Percentiles rank a stretch among this genome's conserved stretches.
These are phyloP conservation scores for Eucalyptus sideroxylon DNA, from an alignment of 345 rosid genomes.

Conservation along the genomic window DNA sequence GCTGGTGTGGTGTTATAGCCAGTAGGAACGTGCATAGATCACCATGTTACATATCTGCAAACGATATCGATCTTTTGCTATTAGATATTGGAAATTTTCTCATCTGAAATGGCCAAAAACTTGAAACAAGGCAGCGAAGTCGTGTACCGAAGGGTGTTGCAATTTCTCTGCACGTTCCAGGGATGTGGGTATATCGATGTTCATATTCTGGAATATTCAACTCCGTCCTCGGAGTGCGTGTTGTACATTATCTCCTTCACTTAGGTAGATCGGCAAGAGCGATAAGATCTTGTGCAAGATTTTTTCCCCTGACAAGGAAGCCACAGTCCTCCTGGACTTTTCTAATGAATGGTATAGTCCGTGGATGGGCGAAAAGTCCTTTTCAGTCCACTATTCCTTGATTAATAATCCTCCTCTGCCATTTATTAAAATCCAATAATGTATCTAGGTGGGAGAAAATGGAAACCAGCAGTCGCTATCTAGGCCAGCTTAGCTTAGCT, in stretches of 20 bases:
- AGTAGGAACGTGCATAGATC: neutral
- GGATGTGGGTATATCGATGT: neutral
- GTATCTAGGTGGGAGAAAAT: neutral
- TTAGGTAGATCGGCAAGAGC: neutral
- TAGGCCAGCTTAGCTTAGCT: neutral
- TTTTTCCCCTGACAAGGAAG: neutral
- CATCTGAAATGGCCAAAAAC: neutral
- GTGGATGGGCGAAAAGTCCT: neutral
- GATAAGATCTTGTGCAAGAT: neutral
- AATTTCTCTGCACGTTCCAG: neutral
- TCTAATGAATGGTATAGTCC: neutral
- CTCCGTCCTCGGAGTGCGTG: neutral
- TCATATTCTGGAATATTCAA: neutral
- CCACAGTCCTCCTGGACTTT: neutral
- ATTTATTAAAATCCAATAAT: neutral
- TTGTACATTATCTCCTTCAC: neutral
- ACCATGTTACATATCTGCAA: neutral
- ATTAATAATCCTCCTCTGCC: neutral
- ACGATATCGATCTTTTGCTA: neutral
- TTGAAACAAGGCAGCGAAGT: neutral
- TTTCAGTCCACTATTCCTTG: neutral
- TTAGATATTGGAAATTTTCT: neutral
- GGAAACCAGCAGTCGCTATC: neutral
- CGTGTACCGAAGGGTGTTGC: neutral
- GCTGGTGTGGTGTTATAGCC: neutral